phyloP scores from a whole-genome alignment of 306 rosid genomes.

The Prunus mira region DNA sequence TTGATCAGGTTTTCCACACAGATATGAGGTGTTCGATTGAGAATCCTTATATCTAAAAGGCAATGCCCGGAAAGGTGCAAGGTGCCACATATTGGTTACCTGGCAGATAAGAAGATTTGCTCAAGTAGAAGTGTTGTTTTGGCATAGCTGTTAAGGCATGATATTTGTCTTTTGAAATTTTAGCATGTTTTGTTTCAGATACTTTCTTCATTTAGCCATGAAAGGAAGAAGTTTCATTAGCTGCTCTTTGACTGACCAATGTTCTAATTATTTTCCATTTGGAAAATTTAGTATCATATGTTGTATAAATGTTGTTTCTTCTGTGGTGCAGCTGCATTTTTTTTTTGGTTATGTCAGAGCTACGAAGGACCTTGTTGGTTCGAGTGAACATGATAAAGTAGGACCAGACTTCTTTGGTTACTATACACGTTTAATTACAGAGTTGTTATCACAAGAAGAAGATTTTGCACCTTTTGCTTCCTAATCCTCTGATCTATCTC shows the following conservation, averaged over 20 bases:
- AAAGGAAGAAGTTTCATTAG: not conserved
- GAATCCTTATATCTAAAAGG: not conserved
- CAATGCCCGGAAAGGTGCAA: not conserved
- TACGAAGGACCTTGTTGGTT: conserved; percentile 29
- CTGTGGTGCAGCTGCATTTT: conserved; percentile 33
- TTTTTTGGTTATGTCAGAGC: conserved; percentile 55
- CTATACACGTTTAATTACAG: conserved; percentile 47
- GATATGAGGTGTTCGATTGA: not conserved
- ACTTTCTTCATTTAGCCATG: not conserved
- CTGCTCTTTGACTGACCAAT: not conserved
- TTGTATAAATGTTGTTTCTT: conserved; percentile 18
- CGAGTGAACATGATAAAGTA: conserved; percentile 31
- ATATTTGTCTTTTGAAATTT: not conserved
- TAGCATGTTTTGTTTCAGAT: not conserved
- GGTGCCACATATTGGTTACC: not conserved
- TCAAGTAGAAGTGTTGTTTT: not conserved
- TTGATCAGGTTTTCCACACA: not conserved
- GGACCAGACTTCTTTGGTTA: conserved; percentile 88
- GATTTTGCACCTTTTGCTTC: conserved; percentile 33
- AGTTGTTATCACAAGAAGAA: conserved; percentile 56
- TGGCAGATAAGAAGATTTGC: not conserved
- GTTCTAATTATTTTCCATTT: not conserved
- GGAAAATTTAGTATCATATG: not conserved
- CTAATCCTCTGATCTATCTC: conserved; percentile 25
- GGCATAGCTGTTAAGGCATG: not conserved